Base-by-base conservation (phyloP, 352 stramenopile genomes). In the Pythium aquatile region DNA sequence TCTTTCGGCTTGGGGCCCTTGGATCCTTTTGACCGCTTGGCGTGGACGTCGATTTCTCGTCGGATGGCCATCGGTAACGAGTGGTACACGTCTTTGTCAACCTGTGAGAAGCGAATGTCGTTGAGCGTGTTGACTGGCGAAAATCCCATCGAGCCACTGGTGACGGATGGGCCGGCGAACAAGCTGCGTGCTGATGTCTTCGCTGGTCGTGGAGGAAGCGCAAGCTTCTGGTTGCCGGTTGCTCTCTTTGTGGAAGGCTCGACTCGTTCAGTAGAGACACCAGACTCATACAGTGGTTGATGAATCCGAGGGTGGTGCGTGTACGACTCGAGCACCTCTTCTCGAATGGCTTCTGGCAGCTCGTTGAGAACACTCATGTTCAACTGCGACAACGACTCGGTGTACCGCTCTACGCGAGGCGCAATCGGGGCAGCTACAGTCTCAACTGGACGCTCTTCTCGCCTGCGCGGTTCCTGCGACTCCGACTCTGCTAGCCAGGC, bases 81-180 rank as follows among this genome's bases (percentile, higher is more conserved):
- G 37, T 91, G 58, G 48, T 93, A 92, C 7, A 95, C 83, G 44
- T 90, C 77, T 5, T 76, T 74, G 54, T 95, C 87, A 3, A 95
- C 77, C 75, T 94, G 87, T 4, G 87, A 95, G 61, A 92, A 74
- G 11, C 68, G 74, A 55, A 92, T 84, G 37, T 91, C 81, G 58
- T 94, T 74, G 4, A 94, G 64, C 2, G 78, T 69, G 26, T 80
- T 78, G 20, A 32, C 61, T 14, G 40, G 3, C 9, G 24, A 26
- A 24, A 9, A 47, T 63, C 37, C 3, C 30, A 11, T 40, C 10
- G 44, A 51, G 17, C 16, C 20, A 24, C 20, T 24, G 20, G 20
- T 24, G 20, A 24, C n/a, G 44, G 44, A 51, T 24, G 42, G 28
- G 5, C 7, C 20, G 0, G 44, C 17, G n/a, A 51, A 60, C 55